phyloP scores from a whole-genome alignment of 345 rosid species.

The Odontarrhena argentea region DNA sequence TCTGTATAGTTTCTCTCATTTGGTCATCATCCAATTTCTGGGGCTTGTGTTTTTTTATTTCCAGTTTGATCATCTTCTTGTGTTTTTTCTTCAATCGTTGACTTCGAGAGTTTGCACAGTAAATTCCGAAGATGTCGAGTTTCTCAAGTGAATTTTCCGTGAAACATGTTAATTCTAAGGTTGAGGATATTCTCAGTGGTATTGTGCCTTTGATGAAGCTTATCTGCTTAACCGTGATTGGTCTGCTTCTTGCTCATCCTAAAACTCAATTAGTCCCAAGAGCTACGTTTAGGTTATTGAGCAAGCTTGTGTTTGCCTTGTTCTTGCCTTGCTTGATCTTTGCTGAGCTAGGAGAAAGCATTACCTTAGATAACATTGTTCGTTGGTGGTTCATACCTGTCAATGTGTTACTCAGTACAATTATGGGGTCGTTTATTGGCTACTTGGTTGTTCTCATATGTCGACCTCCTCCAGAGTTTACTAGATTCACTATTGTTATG shows the following conservation, averaged over 20 bases:
- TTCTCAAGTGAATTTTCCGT: background rate
- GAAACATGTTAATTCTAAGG: conserved; percentile 39
- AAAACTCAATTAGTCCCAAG: conserved; percentile 60
- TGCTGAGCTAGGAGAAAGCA: conserved; percentile 82
- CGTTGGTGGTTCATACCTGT: conserved; percentile 95
- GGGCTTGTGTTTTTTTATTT: background rate
- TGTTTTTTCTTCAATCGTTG: conserved; percentile 28
- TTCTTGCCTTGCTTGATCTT: conserved; percentile 94
- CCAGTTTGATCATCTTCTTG: conserved; percentile 17
- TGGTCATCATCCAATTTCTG: background rate
- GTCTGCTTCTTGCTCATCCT: conserved; percentile 81
- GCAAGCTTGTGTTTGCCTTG: conserved; percentile 88
- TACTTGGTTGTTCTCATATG: conserved; percentile 70
- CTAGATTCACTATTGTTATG: conserved; percentile 79
- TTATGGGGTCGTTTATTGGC: conserved; percentile 69
- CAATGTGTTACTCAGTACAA: conserved; percentile 71
- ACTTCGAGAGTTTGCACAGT: background rate
- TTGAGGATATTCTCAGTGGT: conserved; percentile 53
- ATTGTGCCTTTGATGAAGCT: conserved; percentile 79
- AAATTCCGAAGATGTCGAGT: conserved; percentile 31
- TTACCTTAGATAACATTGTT: conserved; percentile 54
- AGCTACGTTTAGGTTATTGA: conserved; percentile 76
- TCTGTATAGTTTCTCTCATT: background rate
- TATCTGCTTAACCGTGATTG: conserved; percentile 66
- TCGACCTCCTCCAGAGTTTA: conserved; percentile 76